Conservation (phyloP, 371 early-diverging fungal species). For the Blakeslea trispora region DNA sequence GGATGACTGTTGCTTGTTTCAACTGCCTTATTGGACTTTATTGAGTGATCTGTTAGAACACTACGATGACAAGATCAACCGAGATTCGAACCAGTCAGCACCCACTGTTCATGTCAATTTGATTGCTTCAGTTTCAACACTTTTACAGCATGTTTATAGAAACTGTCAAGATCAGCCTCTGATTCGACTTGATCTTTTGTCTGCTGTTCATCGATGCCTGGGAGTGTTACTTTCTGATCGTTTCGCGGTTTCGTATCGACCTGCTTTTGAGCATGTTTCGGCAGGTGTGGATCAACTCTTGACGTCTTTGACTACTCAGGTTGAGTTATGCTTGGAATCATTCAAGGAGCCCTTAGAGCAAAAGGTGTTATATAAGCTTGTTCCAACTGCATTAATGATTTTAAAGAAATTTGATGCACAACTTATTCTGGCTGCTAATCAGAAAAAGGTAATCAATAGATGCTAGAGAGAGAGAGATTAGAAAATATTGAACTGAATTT, state of each 20-base stretch:
- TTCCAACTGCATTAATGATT: constrained; percentile 17
- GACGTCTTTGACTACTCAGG: constrained; percentile 17
- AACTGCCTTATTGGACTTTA: constrained; percentile 40
- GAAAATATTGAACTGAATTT: background rate
- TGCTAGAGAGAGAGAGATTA: constrained; percentile 8
- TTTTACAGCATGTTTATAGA: constrained; percentile 28
- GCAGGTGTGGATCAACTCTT: constrained; percentile 31
- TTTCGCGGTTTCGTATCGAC: constrained; percentile 35
- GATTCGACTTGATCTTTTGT: constrained; percentile 13
- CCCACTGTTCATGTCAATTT: constrained; percentile 37
- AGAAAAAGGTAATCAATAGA: constrained; percentile 31
- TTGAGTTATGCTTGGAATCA: constrained; percentile 3
- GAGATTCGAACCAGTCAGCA: constrained; percentile 15
- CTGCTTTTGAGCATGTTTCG: constrained; percentile 42
- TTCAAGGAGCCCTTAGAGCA: background rate
- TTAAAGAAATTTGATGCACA: constrained; percentile 32
- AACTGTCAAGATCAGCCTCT: constrained; percentile 1
- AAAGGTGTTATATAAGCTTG: constrained; percentile 12
- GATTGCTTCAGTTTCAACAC: constrained; percentile 21
- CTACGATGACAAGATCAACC: constrained; percentile 18
- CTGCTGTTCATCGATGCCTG: constrained; percentile 11
- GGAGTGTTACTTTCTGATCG: constrained; percentile 29
- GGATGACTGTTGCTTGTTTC: constrained; percentile 32
- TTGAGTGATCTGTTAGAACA: constrained; percentile 32
- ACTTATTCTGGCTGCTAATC: constrained; percentile 37